Conservation (phyloP, 1,284 basidiomycete genomes). For the Vanrija sp. region DNA sequence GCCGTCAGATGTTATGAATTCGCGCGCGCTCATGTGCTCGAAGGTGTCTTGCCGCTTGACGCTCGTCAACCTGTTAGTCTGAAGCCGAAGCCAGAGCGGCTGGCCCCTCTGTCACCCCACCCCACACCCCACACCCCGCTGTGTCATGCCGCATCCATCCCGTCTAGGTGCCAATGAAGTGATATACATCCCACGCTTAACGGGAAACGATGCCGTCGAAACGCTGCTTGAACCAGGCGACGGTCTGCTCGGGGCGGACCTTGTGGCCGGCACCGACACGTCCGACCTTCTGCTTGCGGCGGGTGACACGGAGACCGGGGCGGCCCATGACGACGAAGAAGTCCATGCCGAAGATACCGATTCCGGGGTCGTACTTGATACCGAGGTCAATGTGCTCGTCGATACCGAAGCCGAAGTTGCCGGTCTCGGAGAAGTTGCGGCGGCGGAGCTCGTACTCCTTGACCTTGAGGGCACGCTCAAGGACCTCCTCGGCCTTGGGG, state of each 20-base stretch:
- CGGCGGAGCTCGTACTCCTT: slow-evolving; percentile 97
- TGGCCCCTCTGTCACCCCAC: too few species aligned
- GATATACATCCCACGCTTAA: slow-evolving; percentile 25
- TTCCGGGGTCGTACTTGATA: slow-evolving; percentile 93
- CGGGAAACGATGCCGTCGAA: slow-evolving; percentile 87
- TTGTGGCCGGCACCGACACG: slow-evolving; percentile 84
- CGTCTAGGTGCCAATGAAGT: slow-evolving; percentile 8
- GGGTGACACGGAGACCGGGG: slow-evolving; percentile 86
- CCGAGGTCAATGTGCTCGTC: slow-evolving; percentile 99
- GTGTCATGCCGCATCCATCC: too few species aligned
- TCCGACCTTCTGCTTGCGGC: slow-evolving; percentile 84
- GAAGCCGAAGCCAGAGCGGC: too few species aligned
- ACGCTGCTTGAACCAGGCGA: slow-evolving; percentile 98
- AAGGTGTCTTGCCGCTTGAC: too few species aligned
- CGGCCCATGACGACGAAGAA: slow-evolving; percentile 98
- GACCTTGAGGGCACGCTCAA: slow-evolving; percentile 98
- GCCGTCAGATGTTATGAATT: too few species aligned
- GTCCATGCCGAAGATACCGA: slow-evolving; percentile 98
- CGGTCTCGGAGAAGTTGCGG: slow-evolving; percentile 92
- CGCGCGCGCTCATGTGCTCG: too few species aligned
- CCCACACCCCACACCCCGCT: too few species aligned
- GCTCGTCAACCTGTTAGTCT: too few species aligned
- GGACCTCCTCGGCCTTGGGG: slow-evolving; percentile 98
- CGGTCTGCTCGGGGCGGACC: slow-evolving; percentile 87
- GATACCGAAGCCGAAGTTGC: slow-evolving; percentile 98